Conservation (phyloP, 2,329 filamentous ascomycete genomes). For the Penicillium fuscoglaucum region DNA sequence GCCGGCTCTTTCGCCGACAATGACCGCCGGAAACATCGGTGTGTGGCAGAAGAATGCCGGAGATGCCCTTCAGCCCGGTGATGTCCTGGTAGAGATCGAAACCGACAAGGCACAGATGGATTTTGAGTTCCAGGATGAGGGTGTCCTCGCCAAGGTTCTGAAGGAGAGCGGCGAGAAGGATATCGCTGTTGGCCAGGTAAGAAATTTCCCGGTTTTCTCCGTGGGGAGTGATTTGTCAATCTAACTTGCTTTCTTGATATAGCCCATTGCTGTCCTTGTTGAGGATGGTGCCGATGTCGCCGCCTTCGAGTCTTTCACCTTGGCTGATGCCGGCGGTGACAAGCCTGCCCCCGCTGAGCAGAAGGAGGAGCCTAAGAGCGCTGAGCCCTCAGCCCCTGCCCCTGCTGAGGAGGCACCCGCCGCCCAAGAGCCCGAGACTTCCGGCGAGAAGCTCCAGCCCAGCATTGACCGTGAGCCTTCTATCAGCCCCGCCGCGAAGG, state of each 20-base stretch:
- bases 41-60: slow-evolving; percentile 97
- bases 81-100: slow-evolving; percentile 97
- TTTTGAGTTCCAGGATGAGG: slow-evolving; percentile 99
- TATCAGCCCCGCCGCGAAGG: slow-evolving; percentile 71
- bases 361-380: slow-evolving; percentile 54
- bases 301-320: slow-evolving; percentile 83
- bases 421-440: slow-evolving; percentile 69
- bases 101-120: slow-evolving; percentile 99
- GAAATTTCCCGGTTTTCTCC: slow-evolving; percentile 44
- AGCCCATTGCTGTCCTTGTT: slow-evolving; percentile 95
- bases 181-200: slow-evolving; percentile 87
- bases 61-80: slow-evolving; percentile 81
- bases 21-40: slow-evolving; percentile 95
- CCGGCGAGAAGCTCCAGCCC: slow-evolving; percentile 76
- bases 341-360: slow-evolving; percentile 66
- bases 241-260: slow-evolving; percentile 8
- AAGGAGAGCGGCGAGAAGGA: slow-evolving; percentile 94
- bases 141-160: slow-evolving; percentile 89
- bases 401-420: slow-evolving; percentile 58
- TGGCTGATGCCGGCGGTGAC: slow-evolving; percentile 88
- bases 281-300: slow-evolving; percentile 86
- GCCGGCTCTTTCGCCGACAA: slow-evolving; percentile 96
- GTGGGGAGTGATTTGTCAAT: slow-evolving; percentile 10
- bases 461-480: slow-evolving; percentile 79
- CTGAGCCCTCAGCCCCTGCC: slow-evolving; percentile 52